Evolutionary conservation across 1,284 basidiomycete genomes (phyloP), one percentile per base, ranked within the genome.

Genomic region (Moesziomyces antarcticus): DNA sequence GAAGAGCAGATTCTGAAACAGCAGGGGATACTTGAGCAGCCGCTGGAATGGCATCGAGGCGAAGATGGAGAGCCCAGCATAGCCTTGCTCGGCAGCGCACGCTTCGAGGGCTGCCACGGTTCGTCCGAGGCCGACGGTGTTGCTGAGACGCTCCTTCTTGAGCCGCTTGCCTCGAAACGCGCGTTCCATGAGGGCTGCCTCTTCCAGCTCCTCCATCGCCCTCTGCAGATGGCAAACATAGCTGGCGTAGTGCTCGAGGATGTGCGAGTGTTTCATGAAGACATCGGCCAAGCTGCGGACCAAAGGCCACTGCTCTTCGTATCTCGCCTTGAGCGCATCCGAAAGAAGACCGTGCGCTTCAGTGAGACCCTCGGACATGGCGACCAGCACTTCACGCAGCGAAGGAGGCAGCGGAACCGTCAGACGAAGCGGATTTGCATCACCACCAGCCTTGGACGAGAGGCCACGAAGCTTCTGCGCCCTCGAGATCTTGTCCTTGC

Each of bases 11-110:
- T 97, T 97, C 85, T 98, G 95, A 86, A 98, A 97, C 43, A 99
- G 89, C 18, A 99, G 88, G 3, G 96, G 96, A 84, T 98, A 97
- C 85, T 99, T 98, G 83, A 97, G 90, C 44, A 99, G 87, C 33
- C 96, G 89, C 82, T 98, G 96, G 86, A 99, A 97, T 1, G 96
- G 96, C 85, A 97, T 98, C 24, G 93, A 95, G 10, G 97, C 87
- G 3, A 93, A 93, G 80, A 99, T 98, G 35, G 93, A 91, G 44
- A 99, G 87, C 0, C 94, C 93, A 2, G 93, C 93, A 86, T 97
- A 94, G 72, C 93, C 94, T 81, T 92, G 91, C 67, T 93, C 91
- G 21, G 88, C 87, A 0, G 96, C 92, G 27, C 87, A 86, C 68
- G 91, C 88, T 85, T 98, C 96, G 16, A 97, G 66, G 6, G 78